phyloP scores from a whole-genome alignment of 148 eudicot species.

The Fagopyrum homotropicum region DNA sequence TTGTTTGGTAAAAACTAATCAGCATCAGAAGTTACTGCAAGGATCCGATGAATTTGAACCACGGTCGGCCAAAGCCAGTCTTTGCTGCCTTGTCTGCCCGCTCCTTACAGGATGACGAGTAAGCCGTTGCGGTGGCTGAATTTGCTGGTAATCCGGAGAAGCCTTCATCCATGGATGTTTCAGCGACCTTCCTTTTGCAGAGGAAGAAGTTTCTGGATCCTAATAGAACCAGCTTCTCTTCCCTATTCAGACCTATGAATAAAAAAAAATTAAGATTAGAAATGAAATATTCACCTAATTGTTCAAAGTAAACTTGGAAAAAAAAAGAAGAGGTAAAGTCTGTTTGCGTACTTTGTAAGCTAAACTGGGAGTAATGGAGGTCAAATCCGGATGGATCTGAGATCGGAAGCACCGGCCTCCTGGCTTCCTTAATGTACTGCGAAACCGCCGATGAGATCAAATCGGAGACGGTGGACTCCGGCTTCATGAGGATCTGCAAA shows the following conservation, averaged over 20 bases:
- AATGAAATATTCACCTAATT: too few species aligned
- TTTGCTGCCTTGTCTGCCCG: constrained; percentile 39
- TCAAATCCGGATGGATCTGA: constrained; percentile 26
- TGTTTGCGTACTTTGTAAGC: constrained; percentile 44
- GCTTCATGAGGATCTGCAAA: constrained; percentile 39
- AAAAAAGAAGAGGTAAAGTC: too few species aligned
- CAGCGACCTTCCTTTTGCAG: constrained; percentile 30
- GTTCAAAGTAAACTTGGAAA: too few species aligned
- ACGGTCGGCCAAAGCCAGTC: constrained; percentile 27
- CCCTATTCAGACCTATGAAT: constrained; percentile 50
- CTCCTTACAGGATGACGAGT: constrained; percentile 29
- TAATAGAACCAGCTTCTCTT: constrained; percentile 49
- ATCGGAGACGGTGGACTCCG: constrained; percentile 47
- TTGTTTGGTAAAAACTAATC: not conserved
- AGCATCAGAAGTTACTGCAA: constrained; percentile 9
- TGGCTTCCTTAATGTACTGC: constrained; percentile 42
- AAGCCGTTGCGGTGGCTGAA: not conserved
- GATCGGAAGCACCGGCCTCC: constrained; percentile 30
- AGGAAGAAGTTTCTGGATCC: constrained; percentile 88
- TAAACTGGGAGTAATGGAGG: constrained; percentile 65
- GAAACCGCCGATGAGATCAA: constrained; percentile 37
- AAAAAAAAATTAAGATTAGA: too few species aligned
- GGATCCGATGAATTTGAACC: constrained; percentile 56
- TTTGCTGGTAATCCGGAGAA: not conserved
- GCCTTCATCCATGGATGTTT: constrained; percentile 5